phyloP scores from a whole-genome alignment of 106 monocot genomes.

The Apostasia shenzhenica region DNA sequence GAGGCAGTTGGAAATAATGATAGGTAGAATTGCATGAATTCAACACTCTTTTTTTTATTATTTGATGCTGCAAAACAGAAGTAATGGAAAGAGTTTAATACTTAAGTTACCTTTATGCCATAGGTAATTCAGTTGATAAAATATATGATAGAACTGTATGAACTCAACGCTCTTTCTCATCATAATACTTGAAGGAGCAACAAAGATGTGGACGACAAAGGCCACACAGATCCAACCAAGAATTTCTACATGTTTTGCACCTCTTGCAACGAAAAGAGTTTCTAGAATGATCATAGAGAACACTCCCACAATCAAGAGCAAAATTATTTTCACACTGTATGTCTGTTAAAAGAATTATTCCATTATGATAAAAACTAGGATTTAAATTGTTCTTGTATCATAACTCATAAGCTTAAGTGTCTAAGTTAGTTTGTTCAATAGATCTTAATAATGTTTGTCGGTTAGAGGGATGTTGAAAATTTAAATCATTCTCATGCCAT shows the following conservation, averaged over 20 bases:
- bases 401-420: too few species aligned
- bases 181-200: conserved; percentile 51
- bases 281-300: conserved; percentile 32
- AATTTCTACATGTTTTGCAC: conserved; percentile 3
- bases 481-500: too few species aligned
- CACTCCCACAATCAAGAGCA: conserved; percentile 33
- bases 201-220: conserved; percentile 47
- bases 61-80: conserved; percentile 21
- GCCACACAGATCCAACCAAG: conserved; percentile 48
- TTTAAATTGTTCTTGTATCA: too few species aligned
- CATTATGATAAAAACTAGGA: too few species aligned
- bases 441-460: too few species aligned
- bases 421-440: too few species aligned
- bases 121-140: too few species aligned
- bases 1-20: conserved; percentile 27
- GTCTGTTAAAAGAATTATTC: conserved; percentile 13
- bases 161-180: conserved; percentile 12
- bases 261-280: conserved; percentile 28
- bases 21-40: conserved; percentile 40
- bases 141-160: too few species aligned
- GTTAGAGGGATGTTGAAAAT: too few species aligned
- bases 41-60: conserved; percentile 53
- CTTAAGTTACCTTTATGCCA: neutral
- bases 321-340: conserved; percentile 22
- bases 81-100: neutral